phyloP scores from a whole-genome alignment of 106 monocot genomes.

The Phalaenopsis aphrodite region DNA sequence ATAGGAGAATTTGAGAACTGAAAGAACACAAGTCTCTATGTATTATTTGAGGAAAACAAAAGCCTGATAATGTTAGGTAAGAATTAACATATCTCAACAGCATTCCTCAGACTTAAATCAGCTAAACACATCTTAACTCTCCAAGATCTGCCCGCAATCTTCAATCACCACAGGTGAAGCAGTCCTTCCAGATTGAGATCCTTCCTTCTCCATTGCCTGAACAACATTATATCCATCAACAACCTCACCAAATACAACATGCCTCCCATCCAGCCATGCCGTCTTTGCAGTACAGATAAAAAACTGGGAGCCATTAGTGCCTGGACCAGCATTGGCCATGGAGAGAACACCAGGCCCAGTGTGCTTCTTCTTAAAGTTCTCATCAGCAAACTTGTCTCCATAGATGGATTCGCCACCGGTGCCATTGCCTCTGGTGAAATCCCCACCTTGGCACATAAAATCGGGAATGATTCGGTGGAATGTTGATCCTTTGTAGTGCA shows the following conservation, averaged over 20 bases:
- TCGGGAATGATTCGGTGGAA: slow-evolving; percentile 80
- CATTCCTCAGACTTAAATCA: too few relatives aligned
- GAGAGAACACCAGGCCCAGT: slow-evolving; percentile 63
- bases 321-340: slow-evolving; percentile 71
- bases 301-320: slow-evolving; percentile 81
- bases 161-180: slow-evolving; percentile 40
- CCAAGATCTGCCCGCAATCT: slow-evolving; percentile 60
- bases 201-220: slow-evolving; percentile 64
- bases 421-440: slow-evolving; percentile 76
- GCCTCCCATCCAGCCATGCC: slow-evolving; percentile 69
- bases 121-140: slow-evolving; percentile 8
- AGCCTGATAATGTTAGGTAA: too few relatives aligned
- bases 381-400: slow-evolving; percentile 54
- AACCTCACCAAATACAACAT: slow-evolving; percentile 77
- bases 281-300: slow-evolving; percentile 72
- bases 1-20: too few relatives aligned
- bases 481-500: slow-evolving; percentile 70
- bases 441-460: slow-evolving; percentile 90
- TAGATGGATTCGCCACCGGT: slow-evolving; percentile 89
- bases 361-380: slow-evolving; percentile 79
- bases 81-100: too few relatives aligned
- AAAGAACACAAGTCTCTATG: too few relatives aligned
- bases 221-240: slow-evolving; percentile 68
- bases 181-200: slow-evolving; percentile 37
- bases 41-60: too few relatives aligned